These are phyloP conservation scores for Pyrenophora teres DNA, from an alignment of 2,329 filamentous ascomycete species.

Conservation along the genomic window DNA sequence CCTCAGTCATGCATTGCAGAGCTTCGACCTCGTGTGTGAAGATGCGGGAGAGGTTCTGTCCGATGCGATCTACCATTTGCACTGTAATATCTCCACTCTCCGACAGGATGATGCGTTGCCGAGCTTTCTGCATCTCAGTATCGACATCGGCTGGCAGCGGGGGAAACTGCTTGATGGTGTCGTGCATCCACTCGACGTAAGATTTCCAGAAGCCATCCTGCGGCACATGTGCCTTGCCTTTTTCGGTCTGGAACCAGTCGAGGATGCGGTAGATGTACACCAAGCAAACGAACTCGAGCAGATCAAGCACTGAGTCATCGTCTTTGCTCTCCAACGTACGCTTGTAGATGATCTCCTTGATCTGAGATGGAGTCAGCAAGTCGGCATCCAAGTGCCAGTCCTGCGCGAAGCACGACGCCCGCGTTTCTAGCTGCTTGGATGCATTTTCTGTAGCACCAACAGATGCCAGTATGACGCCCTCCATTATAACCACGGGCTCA, in stretches of 20 bases:
- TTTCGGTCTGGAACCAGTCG: constrained; percentile 7
- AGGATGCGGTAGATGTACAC: constrained; percentile 10
- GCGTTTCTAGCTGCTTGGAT: constrained; percentile 5
- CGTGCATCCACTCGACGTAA: constrained; percentile 12
- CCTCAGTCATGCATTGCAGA: constrained; percentile 12
- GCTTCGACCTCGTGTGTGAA: constrained; percentile 9
- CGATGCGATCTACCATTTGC: constrained; percentile 11
- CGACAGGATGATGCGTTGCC: constrained; percentile 4
- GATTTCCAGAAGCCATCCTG: constrained; percentile 10
- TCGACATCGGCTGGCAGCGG: constrained; percentile 4
- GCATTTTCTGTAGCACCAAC: constrained; percentile 1
- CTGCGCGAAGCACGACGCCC: constrained; percentile 9
- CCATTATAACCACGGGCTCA: constrained; percentile 6
- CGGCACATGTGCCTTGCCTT: constrained; percentile 7
- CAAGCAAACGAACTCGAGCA: constrained; percentile 7
- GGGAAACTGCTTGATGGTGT: constrained; percentile 7
- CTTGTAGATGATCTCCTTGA: constrained; percentile 8
- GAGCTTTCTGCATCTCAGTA: constrained; percentile 6
- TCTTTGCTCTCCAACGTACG: constrained; percentile 12
- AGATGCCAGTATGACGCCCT: constrained; percentile 6
- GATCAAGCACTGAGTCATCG: constrained; percentile 10
- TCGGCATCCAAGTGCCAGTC: constrained; percentile 12
- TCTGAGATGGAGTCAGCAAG: constrained; percentile 2
- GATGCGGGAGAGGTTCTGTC: constrained; percentile 8
- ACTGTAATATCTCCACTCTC: constrained; percentile 10